Conservation (phyloP, 73 alveolate genomes). For the Loxodes magnus region DNA sequence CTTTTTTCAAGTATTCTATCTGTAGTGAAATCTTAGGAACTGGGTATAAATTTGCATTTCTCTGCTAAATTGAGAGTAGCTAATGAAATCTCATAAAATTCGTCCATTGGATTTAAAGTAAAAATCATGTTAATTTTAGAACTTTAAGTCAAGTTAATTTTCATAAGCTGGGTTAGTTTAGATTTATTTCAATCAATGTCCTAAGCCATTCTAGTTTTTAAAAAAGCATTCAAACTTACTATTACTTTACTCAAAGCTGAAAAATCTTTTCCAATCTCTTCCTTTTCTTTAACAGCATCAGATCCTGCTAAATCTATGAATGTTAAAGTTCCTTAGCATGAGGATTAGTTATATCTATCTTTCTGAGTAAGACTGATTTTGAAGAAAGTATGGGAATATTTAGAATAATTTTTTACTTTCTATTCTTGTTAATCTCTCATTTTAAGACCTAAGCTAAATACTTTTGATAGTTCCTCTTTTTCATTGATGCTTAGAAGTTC, state of each 20-base stretch:
- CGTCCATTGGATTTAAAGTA: slow-evolving; percentile 8
- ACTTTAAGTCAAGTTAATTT: neutral
- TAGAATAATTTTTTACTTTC: neutral
- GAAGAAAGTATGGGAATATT: slow-evolving; percentile 11
- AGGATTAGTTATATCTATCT: neutral
- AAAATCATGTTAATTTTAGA: slow-evolving; percentile 5
- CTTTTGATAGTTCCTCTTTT: neutral
- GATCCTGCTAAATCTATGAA: slow-evolving; percentile 22
- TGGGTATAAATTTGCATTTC: slow-evolving; percentile 8
- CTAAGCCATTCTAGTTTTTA: slow-evolving; percentile 2
- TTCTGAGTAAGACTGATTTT: slow-evolving; percentile 1
- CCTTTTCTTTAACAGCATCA: slow-evolving; percentile 6
- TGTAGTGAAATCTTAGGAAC: neutral
- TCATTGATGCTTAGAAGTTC: neutral
- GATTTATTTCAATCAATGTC: neutral
- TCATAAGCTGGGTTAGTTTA: slow-evolving; percentile 4
- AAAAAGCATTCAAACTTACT: slow-evolving; percentile 8
- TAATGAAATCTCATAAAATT: slow-evolving; percentile 11
- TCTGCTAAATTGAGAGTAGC: slow-evolving; percentile 11
- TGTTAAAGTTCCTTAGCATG: neutral
- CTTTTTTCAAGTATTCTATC: neutral
- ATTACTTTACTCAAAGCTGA: slow-evolving; percentile 1
- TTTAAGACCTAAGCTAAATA: neutral
- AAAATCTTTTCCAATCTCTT: slow-evolving; percentile 11
- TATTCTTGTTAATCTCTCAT: neutral